phyloP scores from a whole-genome alignment of 1,284 basidiomycete genomes.

The Ceratobasidium sp. region DNA sequence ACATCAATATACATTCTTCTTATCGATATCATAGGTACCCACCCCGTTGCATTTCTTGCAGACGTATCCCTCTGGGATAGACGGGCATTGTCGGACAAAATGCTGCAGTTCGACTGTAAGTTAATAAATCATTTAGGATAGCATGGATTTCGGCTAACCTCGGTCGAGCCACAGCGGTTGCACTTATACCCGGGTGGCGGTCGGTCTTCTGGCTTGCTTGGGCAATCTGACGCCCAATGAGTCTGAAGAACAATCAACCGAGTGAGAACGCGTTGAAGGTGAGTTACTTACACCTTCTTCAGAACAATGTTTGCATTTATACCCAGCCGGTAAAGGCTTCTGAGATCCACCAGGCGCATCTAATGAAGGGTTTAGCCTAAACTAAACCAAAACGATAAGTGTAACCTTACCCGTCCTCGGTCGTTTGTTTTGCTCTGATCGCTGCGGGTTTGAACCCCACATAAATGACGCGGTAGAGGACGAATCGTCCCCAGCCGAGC shows the following conservation, averaged over 20 bases:
- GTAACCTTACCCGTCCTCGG: conserved; percentile 22
- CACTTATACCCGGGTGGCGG: conserved; percentile 82
- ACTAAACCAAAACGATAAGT: background rate
- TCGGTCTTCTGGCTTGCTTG: conserved; percentile 63
- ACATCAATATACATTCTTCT: no score
- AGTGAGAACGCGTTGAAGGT: background rate
- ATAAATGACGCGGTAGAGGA: conserved; percentile 35
- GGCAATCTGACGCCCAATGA: conserved; percentile 47
- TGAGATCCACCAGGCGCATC: conserved; percentile 23
- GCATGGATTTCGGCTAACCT: conserved; percentile 65
- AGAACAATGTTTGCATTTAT: conserved; percentile 46
- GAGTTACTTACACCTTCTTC: conserved; percentile 35
- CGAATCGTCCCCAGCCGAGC: conserved; percentile 26
- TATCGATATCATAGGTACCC: conserved; percentile 53
- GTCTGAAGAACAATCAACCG: conserved; percentile 2
- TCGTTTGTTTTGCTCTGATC: conserved; percentile 29
- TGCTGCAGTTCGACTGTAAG: conserved; percentile 64
- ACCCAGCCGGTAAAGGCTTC: conserved; percentile 45
- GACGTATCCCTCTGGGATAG: conserved; percentile 79
- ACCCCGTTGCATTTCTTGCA: conserved; percentile 82
- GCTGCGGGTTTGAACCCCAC: conserved; percentile 30
- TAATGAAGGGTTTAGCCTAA: background rate
- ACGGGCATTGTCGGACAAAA: conserved; percentile 77
- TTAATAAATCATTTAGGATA: conserved; percentile 13
- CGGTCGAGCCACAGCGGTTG: conserved; percentile 78